Conservation (phyloP, 78 protist genomes). For the Bodo saltans region DNA sequence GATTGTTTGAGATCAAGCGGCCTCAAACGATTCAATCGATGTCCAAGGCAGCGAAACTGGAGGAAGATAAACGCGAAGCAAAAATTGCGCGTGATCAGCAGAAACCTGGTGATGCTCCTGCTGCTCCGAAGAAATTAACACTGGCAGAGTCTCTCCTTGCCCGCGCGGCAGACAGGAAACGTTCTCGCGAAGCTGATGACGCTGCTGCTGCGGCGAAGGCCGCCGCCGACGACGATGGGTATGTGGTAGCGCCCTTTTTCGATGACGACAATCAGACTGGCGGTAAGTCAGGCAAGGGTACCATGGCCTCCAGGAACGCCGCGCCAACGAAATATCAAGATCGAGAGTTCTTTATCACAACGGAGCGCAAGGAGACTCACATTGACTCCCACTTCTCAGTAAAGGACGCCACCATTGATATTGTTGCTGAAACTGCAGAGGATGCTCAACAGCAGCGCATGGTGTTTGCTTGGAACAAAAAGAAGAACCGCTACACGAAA, state of each 20-base stretch:
- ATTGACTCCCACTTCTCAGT: background rate
- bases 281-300: no score
- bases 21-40: background rate
- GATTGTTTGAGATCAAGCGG: background rate
- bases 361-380: no score
- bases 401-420: conserved; percentile 25
- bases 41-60: background rate
- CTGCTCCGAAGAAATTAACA: background rate
- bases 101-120: background rate
- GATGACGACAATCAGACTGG: no score
- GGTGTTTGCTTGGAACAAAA: conserved; percentile 31
- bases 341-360: no score
- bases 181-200: no score
- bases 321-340: no score
- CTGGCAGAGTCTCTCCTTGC: conserved; percentile 9
- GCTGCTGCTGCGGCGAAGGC: no score
- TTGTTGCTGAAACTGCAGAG: background rate
- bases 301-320: no score
- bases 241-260: no score
- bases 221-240: no score
- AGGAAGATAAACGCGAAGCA: background rate
- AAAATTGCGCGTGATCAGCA: no score
- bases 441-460: background rate
- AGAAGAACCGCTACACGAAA: conserved; percentile 38
- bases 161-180: background rate